A percentile compares a stretch with the other conserved stretches of the same genome.
Conservation (phyloP, 2,329 filamentous ascomycete species). For the Orbilia oligospora region DNA sequence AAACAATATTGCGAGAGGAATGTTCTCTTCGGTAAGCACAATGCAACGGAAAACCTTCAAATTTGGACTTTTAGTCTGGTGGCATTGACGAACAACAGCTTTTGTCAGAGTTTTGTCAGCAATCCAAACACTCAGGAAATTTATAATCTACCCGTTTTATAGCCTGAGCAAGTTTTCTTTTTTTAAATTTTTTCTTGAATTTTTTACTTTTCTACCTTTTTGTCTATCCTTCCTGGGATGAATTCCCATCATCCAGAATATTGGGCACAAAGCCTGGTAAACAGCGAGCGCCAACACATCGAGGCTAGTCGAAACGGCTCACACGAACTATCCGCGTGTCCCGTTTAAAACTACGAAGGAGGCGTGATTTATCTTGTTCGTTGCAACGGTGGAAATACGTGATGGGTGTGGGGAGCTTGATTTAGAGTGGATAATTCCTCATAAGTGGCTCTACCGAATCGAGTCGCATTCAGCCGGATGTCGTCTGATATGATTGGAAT, state of each 20-base stretch:
- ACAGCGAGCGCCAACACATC: conserved; percentile 45
- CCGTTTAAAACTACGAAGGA: conserved; percentile 51
- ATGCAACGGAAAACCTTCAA: conserved; percentile 10
- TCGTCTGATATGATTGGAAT: conserved; percentile 56
- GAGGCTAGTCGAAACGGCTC: conserved; percentile 55
- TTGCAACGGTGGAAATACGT: conserved; percentile 20
- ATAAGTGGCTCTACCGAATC: conserved; percentile 55
- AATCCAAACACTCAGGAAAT: conserved; percentile 9
- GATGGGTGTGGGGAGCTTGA: conserved; percentile 33
- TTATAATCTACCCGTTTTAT: conserved; percentile 30
- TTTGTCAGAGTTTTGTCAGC: conserved; percentile 46
- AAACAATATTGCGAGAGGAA: background rate
- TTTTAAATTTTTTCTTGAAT: no score
- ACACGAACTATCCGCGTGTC: conserved; percentile 34
- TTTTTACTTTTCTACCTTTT: background rate
- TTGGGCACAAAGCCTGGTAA: conserved; percentile 1
- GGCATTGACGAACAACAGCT: conserved; percentile 25
- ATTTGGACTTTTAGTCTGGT: background rate
- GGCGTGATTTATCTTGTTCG: conserved; percentile 56
- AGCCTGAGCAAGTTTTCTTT: conserved; percentile 15
- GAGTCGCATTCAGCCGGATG: conserved; percentile 61
- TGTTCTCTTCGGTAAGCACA: background rate
- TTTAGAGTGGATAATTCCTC: conserved; percentile 39
- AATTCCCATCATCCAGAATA: conserved; percentile 31
- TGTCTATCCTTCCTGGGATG: conserved; percentile 19